phyloP scores from a whole-genome alignment of 192 early-diverging fungal genomes.

The Powellomyces hirtus region DNA sequence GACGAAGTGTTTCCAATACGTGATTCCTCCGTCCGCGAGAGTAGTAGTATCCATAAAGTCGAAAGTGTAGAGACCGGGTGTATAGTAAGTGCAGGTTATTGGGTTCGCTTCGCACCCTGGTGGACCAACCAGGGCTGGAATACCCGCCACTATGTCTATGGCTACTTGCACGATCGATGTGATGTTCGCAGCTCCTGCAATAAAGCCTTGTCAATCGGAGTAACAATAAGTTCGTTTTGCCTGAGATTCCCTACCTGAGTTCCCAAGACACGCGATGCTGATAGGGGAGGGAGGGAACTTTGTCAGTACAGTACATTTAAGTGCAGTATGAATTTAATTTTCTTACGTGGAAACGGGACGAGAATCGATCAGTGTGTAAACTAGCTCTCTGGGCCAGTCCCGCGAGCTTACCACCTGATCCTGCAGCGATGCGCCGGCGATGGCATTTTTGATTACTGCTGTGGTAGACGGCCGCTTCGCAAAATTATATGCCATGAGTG shows the following conservation, averaged over 20 bases:
- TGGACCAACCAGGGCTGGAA: neutral
- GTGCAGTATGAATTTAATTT: neutral
- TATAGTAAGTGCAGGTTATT: neutral
- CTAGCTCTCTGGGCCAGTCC: constrained; percentile 2
- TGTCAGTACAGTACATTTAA: neutral
- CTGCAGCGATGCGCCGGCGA: neutral
- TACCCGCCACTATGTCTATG: neutral
- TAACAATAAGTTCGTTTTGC: neutral
- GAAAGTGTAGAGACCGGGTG: neutral
- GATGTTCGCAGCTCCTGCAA: neutral
- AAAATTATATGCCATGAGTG: neutral
- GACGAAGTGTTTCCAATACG: neutral
- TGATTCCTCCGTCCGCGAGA: neutral
- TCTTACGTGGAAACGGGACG: neutral
- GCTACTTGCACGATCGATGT: neutral
- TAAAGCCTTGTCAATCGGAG: neutral
- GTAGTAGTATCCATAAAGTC: constrained; percentile 10
- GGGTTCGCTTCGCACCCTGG: neutral
- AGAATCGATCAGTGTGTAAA: neutral
- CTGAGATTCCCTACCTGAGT: neutral
- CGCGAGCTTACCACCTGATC: neutral
- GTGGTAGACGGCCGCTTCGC: constrained; percentile 6
- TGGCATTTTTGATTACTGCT: neutral
- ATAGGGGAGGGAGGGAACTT: too few relatives aligned
- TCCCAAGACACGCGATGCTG: constrained; percentile 7